Evolutionary conservation across 495 filamentous ascomycete species (phyloP), one percentile per base, ranked within the genome.

Genomic region (Neurospora tetraspora): DNA sequence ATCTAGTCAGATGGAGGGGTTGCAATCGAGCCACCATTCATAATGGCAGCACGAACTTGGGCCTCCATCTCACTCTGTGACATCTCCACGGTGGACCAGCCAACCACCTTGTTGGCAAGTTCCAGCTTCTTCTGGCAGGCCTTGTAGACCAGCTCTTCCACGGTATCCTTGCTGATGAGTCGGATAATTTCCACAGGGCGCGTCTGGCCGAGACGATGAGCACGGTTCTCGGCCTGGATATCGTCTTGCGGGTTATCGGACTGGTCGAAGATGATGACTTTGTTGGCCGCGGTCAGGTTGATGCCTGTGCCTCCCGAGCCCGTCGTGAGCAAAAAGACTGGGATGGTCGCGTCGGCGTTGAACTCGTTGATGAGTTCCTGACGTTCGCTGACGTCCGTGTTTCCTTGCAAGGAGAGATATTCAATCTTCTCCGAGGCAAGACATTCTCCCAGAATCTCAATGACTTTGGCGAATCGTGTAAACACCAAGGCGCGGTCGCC

Each of bases 221-320:
- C 96, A 23, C 96, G 92, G 78, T 99, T 98, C 82, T 97, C 94
- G 0, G 96, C 96, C 80, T 99, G 96, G 1, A 96, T 87, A 78
- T 99, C 96, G 72, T 98, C 94, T 80, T 99, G 96, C 0, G 96
- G 96, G 76, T 99, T 99, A 81, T 98, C 98, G 38, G 88, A 91
- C 70, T 91, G 92, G 81, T 99, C 96, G 78, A 98, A 98, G 77
- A 99, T 95, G 80, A 99, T 88, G 73, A 99, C 94, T 84, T 97
- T 98, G 83, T 98, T 98, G 4, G 96, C 96, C 53, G 90, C 92
- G 14, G 93, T 93, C 39, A 99, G 80, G 81, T 99, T 99, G 82
- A 99, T 97, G 18, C 96, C 96, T 4, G 94, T 93, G 42, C 96
- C 96, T 23, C 96, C 96, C 10, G 96, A 94, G 73, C 93, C 95